Base-by-base conservation (phyloP, 768 basidiomycete genomes). In the Steccherinum ochraceum region DNA sequence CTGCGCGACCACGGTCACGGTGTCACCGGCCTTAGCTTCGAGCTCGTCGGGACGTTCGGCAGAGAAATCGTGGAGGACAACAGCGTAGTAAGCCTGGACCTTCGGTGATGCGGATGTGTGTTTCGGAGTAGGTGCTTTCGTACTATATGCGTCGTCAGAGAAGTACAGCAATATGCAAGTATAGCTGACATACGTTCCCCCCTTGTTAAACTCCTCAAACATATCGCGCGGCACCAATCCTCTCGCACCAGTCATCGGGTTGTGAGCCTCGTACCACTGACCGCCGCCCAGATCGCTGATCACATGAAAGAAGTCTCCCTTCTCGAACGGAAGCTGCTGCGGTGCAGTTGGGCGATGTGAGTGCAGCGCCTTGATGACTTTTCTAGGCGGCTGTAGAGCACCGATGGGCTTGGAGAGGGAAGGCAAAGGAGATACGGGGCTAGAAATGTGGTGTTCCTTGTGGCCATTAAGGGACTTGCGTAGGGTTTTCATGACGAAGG, bases 231-330 rank as follows among this genome's bases (percentile, higher is more conserved):
- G 92, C 1, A 98, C 96, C 40, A 94, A 78, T 7, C 96, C 96
- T 54, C 95, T 80, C 10, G 93, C 84, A 23, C 92, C 90, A 13
- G 86, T 84, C 56, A 93, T 77, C 12, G 95, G 96, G 64, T 99
- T 98, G 64, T 94, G 84, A 3, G 93, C 96, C 65, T 97, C 90
- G 62, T 92, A 99, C 85, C 87, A 98, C 43, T 72, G 68, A 2
- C 72, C 76, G 18, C 73, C 10, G 23, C 52, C 63, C 40, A 69
- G 60, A 60, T 96, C 93, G 52, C 80, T 81, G 27, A 91, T 76
- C 46, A 98, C 95, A 69, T 98, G 89, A 75, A 97, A 98, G 71
- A 98, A 96, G 71, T 99, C 96, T 56, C 96, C 96, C 69, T 89
- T 88, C 57, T 80, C 74, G 67, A 97, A 98, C 24, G 89, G 80